A percentile compares a stretch with the other conserved stretches of the same genome.
phyloP scores from a whole-genome alignment of 23 red algal genomes.

The Chondrus crispus region DNA sequence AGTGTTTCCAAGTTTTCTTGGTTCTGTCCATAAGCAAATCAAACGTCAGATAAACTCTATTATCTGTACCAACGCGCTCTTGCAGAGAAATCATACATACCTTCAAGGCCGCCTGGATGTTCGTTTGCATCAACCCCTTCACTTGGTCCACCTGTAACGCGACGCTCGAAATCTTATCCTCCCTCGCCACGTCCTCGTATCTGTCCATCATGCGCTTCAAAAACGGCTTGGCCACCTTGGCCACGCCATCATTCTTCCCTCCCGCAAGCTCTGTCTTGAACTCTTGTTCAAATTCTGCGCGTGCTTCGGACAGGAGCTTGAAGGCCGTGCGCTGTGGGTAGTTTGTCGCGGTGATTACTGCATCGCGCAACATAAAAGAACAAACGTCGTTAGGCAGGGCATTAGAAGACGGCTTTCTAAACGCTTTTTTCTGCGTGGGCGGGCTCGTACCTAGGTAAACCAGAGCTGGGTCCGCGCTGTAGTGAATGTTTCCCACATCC shows the following conservation, averaged over 20 bases:
- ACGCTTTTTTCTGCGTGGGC: background rate
- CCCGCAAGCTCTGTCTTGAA: conserved; percentile 14
- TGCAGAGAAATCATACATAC: background rate
- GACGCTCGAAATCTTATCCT: conserved; percentile 66
- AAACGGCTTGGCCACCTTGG: background rate
- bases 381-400: background rate
- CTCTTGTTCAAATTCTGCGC: conserved; percentile 44
- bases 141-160: conserved; percentile 79
- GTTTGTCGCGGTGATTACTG: conserved; percentile 26
- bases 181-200: conserved; percentile 29
- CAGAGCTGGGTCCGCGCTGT: conserved; percentile 56
- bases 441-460: conserved; percentile 55
- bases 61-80: background rate
- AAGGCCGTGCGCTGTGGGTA: conserved; percentile 88
- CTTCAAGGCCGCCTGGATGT: conserved; percentile 62
- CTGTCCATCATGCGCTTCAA: conserved; percentile 19
- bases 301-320: conserved; percentile 61
- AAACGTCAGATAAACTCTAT: no score
- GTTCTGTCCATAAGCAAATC: conserved; percentile 33
- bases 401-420: background rate
- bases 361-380: background rate
- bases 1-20: conserved; percentile 78
- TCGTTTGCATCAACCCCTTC: conserved; percentile 76
- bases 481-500: conserved; percentile 77
- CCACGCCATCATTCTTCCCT: conserved; percentile 18